Percentiles rank a stretch among this genome's conserved stretches.
Evolutionary conservation across 1,139 yeast genomes (phyloP).

Genomic region (Pichia sp.): DNA sequence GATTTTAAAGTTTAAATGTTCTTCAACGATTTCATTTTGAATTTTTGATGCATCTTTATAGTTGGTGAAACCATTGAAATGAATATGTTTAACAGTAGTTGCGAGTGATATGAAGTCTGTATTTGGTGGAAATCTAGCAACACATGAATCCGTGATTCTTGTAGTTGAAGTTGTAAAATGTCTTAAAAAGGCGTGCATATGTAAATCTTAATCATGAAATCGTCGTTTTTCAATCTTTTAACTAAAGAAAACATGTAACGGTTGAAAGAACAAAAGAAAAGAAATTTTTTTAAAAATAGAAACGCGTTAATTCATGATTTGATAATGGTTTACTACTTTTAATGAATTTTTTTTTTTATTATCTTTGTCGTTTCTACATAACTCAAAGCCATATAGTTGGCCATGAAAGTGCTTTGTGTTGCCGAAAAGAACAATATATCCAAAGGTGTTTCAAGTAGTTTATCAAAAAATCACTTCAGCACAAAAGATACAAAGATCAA

Average conservation of each 20-base stretch:
- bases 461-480: constrained; percentile 63
- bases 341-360: not conserved
- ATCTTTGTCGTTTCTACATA: not conserved
- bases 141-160: not conserved
- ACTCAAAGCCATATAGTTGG: not conserved
- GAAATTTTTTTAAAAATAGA: no score
- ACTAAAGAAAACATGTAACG: no score
- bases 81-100: constrained; percentile 50
- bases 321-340: not conserved
- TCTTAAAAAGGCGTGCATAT: no score
- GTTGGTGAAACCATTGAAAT: constrained; percentile 48
- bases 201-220: no score
- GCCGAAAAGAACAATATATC: constrained; percentile 98
- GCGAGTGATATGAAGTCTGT: constrained; percentile 4
- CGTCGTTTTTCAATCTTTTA: no score
- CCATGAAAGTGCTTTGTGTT: constrained; percentile 65
- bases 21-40: constrained; percentile 57
- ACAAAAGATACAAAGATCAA: constrained; percentile 48
- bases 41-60: constrained; percentile 56
- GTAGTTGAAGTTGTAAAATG: not conserved
- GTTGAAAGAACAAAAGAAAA: no score
- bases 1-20: constrained; percentile 38
- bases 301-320: no score
- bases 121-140: constrained; percentile 12
- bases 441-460: constrained; percentile 66